These are phyloP conservation scores for Entomophthora muscae DNA, from an alignment of 371 early-diverging fungal genomes.

Conservation along the genomic window DNA sequence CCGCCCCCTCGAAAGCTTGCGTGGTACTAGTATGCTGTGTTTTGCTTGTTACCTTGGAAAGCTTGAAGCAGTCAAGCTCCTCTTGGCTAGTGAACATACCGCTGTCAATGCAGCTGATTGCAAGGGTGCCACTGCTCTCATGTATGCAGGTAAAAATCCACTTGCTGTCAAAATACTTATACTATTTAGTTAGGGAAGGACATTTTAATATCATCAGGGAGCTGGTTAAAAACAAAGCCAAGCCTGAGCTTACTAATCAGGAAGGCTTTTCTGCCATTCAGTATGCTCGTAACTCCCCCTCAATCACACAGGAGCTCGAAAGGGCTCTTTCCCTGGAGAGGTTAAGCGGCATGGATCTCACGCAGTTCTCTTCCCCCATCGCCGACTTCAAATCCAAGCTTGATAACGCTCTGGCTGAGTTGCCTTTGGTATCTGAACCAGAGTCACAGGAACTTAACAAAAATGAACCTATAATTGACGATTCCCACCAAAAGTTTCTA, in stretches of 20 bases:
- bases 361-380: neutral
- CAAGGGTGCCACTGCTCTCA: constrained; percentile 55
- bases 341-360: neutral
- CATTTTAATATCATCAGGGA: constrained; percentile 36
- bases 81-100: constrained; percentile 41
- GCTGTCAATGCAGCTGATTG: constrained; percentile 46
- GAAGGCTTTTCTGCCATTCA: constrained; percentile 57
- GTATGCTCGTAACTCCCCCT: constrained; percentile 37
- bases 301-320: constrained; percentile 21
- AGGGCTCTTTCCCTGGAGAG: neutral
- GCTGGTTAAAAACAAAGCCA: constrained; percentile 33
- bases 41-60: constrained; percentile 54
- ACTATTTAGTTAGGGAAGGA: constrained; percentile 36
- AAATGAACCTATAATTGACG: neutral
- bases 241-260: constrained; percentile 34
- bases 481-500: constrained; percentile 17
- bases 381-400: neutral
- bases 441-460: neutral
- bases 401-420: neutral
- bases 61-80: constrained; percentile 29
- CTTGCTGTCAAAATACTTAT: neutral
- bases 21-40: constrained; percentile 56
- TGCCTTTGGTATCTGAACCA: too few species aligned
- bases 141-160: constrained; percentile 46
- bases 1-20: constrained; percentile 40